Evolutionary conservation across 306 rosid species (phyloP).

Genomic region (Cercis canadensis): DNA sequence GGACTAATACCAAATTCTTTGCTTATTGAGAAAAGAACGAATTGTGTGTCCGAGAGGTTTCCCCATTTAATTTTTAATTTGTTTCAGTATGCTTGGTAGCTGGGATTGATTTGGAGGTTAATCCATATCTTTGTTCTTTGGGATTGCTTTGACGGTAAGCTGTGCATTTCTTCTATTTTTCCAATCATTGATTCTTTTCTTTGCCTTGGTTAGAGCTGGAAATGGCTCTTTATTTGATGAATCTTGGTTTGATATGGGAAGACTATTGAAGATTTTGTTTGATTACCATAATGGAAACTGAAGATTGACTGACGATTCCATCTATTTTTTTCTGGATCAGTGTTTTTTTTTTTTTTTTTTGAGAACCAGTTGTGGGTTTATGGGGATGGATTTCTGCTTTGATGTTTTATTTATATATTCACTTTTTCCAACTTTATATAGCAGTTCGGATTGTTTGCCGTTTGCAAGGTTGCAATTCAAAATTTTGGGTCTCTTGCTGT

Average conservation of each 20-base stretch:
- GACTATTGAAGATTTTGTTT: constrained; percentile 29
- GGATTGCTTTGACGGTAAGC: constrained; percentile 76
- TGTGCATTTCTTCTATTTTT: constrained; percentile 38
- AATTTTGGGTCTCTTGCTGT: constrained; percentile 14
- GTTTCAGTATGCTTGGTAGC: constrained; percentile 41
- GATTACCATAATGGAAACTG: constrained; percentile 22
- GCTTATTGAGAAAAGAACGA: constrained; percentile 43
- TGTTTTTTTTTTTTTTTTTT: background rate
- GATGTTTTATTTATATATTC: constrained; percentile 28
- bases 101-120: constrained; percentile 53
- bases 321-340: constrained; percentile 46
- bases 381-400: constrained; percentile 11
- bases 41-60: constrained; percentile 25
- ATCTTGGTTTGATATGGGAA: constrained; percentile 29
- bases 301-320: constrained; percentile 31
- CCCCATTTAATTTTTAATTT: background rate
- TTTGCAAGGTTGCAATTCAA: constrained; percentile 32
- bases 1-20: constrained; percentile 49
- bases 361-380: background rate
- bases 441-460: constrained; percentile 14
- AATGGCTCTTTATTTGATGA: constrained; percentile 38
- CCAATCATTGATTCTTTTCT: constrained; percentile 16
- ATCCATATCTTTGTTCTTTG: constrained; percentile 50
- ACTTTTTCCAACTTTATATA: constrained; percentile 16
- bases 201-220: constrained; percentile 36